phyloP scores from a whole-genome alignment of 257 asterid genomes.

The Primulina huaijiensis region DNA sequence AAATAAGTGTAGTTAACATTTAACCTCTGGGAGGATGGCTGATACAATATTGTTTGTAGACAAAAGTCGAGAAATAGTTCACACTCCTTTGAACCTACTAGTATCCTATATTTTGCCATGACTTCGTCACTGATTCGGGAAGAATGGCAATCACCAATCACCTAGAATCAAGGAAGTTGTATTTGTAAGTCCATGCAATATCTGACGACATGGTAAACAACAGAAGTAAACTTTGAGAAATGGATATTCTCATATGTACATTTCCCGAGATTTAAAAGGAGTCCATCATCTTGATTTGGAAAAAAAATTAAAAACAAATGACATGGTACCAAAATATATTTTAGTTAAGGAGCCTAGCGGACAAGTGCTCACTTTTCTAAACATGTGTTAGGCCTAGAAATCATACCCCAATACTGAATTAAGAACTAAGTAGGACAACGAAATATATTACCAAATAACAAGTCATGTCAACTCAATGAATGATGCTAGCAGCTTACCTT shows the following conservation, averaged over 20 bases:
- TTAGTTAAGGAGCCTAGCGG: neutral
- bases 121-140: conserved; percentile 58
- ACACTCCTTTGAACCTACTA: conserved; percentile 59
- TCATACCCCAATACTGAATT: conserved; percentile 7
- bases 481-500: neutral
- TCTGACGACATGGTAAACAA: neutral
- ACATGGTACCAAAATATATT: neutral
- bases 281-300: neutral
- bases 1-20: conserved; percentile 21
- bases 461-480: conserved; percentile 15
- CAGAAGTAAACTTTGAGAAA: neutral
- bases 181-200: conserved; percentile 20
- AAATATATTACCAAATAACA: neutral
- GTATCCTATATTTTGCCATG: conserved; percentile 48
- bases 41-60: conserved; percentile 80
- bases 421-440: conserved; percentile 9
- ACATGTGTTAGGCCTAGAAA: neutral
- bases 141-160: conserved; percentile 86
- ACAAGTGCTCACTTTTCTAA: neutral
- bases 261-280: neutral
- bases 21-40: conserved; percentile 75
- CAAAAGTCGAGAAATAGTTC: conserved; percentile 81
- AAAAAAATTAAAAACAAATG: neutral
- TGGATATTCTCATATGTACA: neutral
- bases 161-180: conserved; percentile 45